Evolutionary conservation across 139 green algal genomes (phyloP).

Genomic region (Edaphochlamys debaryana): DNA sequence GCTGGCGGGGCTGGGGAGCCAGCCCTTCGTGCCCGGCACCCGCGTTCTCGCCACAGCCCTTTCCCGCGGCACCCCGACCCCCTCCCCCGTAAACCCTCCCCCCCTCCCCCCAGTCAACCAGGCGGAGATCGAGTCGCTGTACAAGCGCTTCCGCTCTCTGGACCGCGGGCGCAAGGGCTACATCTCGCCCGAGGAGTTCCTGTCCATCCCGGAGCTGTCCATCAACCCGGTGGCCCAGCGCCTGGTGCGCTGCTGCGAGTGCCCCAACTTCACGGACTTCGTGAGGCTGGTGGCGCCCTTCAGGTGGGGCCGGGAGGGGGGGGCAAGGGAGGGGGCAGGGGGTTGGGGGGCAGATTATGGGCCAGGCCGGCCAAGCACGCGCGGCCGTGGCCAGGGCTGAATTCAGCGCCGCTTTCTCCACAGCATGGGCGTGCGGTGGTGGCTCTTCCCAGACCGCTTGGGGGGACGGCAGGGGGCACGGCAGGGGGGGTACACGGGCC

Average conservation of each 20-base stretch:
- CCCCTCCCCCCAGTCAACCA: constrained; percentile 70
- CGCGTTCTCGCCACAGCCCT: not conserved
- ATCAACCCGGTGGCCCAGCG: constrained; percentile 92
- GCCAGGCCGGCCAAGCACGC: too few species aligned
- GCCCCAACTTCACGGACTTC: constrained; percentile 95
- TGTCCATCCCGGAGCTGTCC: constrained; percentile 91
- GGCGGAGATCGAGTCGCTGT: constrained; percentile 89
- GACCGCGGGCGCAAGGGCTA: constrained; percentile 93
- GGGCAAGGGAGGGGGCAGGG: too few species aligned
- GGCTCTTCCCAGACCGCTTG: too few species aligned
- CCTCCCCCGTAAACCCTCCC: not conserved
- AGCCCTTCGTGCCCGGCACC: not conserved
- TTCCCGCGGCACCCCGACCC: not conserved
- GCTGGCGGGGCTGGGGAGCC: not conserved
- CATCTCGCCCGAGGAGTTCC: constrained; percentile 67
- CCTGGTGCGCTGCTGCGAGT: constrained; percentile 86
- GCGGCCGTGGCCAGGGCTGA: too few species aligned
- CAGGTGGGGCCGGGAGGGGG: too few species aligned
- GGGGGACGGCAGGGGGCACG: too few species aligned
- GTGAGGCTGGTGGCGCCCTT: constrained; percentile 84
- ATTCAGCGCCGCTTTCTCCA: too few species aligned
- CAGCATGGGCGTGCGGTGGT: too few species aligned
- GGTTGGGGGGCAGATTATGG: too few species aligned
- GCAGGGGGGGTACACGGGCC: too few species aligned
- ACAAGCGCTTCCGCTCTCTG: constrained; percentile 89